Evolutionary conservation across 2,329 filamentous ascomycete genomes (phyloP), one percentile per base, ranked within the genome.

Genomic region (Septoria petroselini): DNA sequence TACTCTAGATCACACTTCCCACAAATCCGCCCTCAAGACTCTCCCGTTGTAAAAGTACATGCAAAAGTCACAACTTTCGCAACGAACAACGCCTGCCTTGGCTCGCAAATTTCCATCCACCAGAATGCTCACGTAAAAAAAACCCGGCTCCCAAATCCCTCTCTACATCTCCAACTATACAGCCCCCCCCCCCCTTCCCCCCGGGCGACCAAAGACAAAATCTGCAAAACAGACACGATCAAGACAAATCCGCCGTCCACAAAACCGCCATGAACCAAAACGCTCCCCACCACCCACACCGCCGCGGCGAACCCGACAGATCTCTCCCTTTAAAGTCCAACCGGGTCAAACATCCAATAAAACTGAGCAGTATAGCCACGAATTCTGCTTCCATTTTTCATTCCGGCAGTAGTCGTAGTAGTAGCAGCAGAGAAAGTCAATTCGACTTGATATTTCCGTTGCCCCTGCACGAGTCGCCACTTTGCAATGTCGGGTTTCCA

Each of bases 201-300:
- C n/a, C n/a, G n/a, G n/a, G n/a, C n/a, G n/a, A n/a, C n/a, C n/a
- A n/a, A n/a, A n/a, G n/a, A n/a, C n/a, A n/a, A n/a, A n/a, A n/a
- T n/a, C n/a, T n/a, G n/a, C n/a, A n/a, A n/a, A n/a, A n/a, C n/a
- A n/a, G n/a, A n/a, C n/a, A n/a, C n/a, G n/a, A n/a, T n/a, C n/a
- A n/a, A n/a, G n/a, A 42, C 23, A 42, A 35, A 7, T 29, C 31
- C 7, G 41, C 52, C 48, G 52, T 51, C 3, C 52, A 48, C 23
- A 54, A 31, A 1, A 54, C 41, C 7, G 52, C 44, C 48, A 47
- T 48, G 19, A 43, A 51, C 48, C 52, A 54, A 29, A 54, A 48
- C 1, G 48, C 52, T 41, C 45, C 50, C 42, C 48, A 54, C 17
- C 52, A 34, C 33, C 45, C 45, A 8, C n/a, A 25, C n/a, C 15